A percentile compares a stretch with the other conserved stretches of the same genome.
Conservation (phyloP, 179 eudicot species). For the Heliamphora pulchella region DNA sequence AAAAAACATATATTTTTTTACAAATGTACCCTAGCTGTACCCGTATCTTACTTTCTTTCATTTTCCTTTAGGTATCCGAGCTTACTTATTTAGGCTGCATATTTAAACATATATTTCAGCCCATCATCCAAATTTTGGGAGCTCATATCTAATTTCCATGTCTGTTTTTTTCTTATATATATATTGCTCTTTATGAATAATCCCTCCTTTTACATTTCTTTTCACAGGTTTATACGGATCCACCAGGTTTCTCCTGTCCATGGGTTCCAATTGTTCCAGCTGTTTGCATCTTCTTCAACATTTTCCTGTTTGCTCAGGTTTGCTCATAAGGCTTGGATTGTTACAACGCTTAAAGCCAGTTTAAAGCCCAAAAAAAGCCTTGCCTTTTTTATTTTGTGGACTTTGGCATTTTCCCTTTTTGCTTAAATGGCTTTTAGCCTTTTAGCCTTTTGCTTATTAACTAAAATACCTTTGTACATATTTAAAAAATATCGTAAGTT, state of each 20-base stretch:
- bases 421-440: too few relatives aligned
- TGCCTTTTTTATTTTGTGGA: too few relatives aligned
- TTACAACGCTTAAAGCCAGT: too few relatives aligned
- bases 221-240: conserved; percentile 43
- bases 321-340: not conserved
- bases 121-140: not conserved
- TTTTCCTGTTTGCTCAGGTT: conserved; percentile 93
- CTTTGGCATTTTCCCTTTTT: too few relatives aligned
- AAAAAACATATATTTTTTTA: too few relatives aligned
- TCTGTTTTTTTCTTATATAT: not conserved
- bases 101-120: not conserved
- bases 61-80: too few relatives aligned
- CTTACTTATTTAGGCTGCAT: not conserved
- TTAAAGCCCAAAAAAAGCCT: too few relatives aligned
- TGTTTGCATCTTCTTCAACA: conserved; percentile 79
- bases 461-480: too few relatives aligned
- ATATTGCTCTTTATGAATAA: not conserved
- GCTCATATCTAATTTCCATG: not conserved
- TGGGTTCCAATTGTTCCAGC: conserved; percentile 84
- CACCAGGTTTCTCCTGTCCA: conserved; percentile 84
- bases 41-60: too few relatives aligned
- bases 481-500: too few relatives aligned
- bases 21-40: too few relatives aligned
- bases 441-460: too few relatives aligned
- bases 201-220: conserved; percentile 8